These are phyloP conservation scores for Gynochthodes officinalis DNA, from an alignment of 257 asterid species.

Conservation along the genomic window DNA sequence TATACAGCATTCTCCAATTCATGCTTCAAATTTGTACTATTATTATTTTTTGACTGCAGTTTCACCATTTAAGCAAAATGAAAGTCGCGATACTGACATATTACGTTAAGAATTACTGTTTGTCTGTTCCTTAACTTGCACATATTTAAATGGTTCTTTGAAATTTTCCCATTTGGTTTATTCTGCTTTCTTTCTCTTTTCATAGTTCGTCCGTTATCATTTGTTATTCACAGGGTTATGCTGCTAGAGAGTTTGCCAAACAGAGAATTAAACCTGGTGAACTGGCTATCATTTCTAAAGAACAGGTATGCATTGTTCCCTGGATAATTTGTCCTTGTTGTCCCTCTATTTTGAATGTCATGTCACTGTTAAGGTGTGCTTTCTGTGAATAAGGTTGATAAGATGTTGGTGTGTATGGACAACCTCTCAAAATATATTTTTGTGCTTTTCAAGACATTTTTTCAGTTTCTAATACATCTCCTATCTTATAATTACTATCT, in stretches of 20 bases:
- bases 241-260: constrained; percentile 90
- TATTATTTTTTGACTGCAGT: no score
- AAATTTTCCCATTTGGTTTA: not conserved
- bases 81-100: not conserved
- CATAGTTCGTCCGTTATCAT: no score
- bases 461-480: no score
- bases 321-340: not conserved
- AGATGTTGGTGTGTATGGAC: no score
- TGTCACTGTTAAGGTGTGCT: not conserved
- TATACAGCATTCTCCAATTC: not conserved
- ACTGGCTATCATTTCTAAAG: constrained; percentile 88
- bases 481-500: no score
- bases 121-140: not conserved
- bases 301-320: constrained; percentile 57
- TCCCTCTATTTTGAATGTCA: not conserved
- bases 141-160: not conserved
- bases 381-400: not conserved
- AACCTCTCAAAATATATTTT: no score
- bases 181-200: no score
- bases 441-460: no score
- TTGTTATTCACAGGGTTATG: constrained; percentile 74
- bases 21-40: not conserved
- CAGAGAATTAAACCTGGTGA: constrained; percentile 90
- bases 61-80: not conserved
- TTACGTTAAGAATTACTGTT: not conserved